Base-by-base conservation (phyloP, 108 stramenopile species). In the Cylindrotheca fusiformis region DNA sequence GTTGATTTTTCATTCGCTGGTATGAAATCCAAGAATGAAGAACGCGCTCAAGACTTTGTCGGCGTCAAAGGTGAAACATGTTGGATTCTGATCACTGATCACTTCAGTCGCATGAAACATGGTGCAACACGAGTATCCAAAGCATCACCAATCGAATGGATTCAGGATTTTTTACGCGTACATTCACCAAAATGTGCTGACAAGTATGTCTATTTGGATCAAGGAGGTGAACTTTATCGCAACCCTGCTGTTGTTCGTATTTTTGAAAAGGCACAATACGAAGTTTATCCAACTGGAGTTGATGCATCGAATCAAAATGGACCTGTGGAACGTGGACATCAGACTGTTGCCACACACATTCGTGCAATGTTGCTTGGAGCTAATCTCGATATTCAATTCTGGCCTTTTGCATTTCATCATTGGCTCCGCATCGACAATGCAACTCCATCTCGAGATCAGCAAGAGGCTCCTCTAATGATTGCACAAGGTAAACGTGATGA, bases 141-240 rank as follows among this genome's bases (percentile, higher is more conserved):
- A 56, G 65, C 65, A 5, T 25, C 65, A 3, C 55, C 55, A 4
- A 14, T 56, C 4, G 21, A 8, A 20, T 66, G 10, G 69, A 71
- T 44, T 62, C 54, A n/a, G n/a, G n/a, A n/a, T n/a, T n/a, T n/a
- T n/a, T n/a, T n/a, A n/a, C n/a, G n/a, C n/a, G n/a, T n/a, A n/a
- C n/a, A n/a, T n/a, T n/a, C n/a, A n/a, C n/a, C n/a, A n/a, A n/a
- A n/a, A n/a, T n/a, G n/a, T n/a, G n/a, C n/a, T n/a, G n/a, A n/a
- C n/a, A n/a, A n/a, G n/a, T n/a, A 36, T n/a, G n/a, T n/a, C n/a
- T n/a, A n/a, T n/a, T n/a, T n/a, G n/a, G n/a, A n/a, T n/a, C n/a
- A n/a, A n/a, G 62, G 63, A 23, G 62, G 69, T 5, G 69, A 71
- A 65, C 52, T 71, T 8, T 63, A 57, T 53, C 52, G n/a, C n/a